Evolutionary conservation across 495 filamentous ascomycete genomes (phyloP).

Genomic region (Neurospora sp.): DNA sequence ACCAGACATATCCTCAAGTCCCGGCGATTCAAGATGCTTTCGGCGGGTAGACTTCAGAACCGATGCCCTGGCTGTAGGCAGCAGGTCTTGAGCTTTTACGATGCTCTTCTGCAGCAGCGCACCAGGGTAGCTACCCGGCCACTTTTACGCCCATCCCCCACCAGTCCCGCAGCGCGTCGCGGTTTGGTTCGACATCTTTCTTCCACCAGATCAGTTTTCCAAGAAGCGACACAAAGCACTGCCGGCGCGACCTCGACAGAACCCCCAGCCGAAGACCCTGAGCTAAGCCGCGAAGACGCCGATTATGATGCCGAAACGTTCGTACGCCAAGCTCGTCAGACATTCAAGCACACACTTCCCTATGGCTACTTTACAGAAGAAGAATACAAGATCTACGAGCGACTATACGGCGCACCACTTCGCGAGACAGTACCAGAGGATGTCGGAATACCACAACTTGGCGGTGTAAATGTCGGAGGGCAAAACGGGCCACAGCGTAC

Average conservation of each 20-base stretch:
- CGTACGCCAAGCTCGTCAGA: conserved; percentile 58
- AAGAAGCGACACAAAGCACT: conserved; percentile 7
- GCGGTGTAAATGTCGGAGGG: not conserved
- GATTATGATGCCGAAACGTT: conserved; percentile 44
- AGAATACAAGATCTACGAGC: conserved; percentile 67
- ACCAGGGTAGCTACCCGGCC: conserved; percentile 8
- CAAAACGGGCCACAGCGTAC: conserved; percentile 9
- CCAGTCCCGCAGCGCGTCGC: conserved; percentile 5
- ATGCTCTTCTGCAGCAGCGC: conserved; percentile 22
- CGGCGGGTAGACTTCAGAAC: conserved; percentile 32
- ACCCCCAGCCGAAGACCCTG: conserved; percentile 3
- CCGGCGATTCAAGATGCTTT: conserved; percentile 31
- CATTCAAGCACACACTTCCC: conserved; percentile 71
- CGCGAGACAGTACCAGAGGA: conserved; percentile 48
- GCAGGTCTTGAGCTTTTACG: conserved; percentile 37
- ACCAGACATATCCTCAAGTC: not conserved
- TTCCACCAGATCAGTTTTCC: conserved; percentile 18
- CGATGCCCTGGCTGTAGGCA: conserved; percentile 41
- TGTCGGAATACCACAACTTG: conserved; percentile 36
- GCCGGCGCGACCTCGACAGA: not conserved
- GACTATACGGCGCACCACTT: conserved; percentile 66
- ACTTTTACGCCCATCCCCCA: conserved; percentile 5
- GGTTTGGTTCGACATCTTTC: conserved; percentile 27
- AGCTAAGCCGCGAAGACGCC: conserved; percentile 1
- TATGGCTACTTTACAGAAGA: conserved; percentile 56